Evolutionary conservation across 768 basidiomycete species (phyloP).

Genomic region (Suillus subluteus): DNA sequence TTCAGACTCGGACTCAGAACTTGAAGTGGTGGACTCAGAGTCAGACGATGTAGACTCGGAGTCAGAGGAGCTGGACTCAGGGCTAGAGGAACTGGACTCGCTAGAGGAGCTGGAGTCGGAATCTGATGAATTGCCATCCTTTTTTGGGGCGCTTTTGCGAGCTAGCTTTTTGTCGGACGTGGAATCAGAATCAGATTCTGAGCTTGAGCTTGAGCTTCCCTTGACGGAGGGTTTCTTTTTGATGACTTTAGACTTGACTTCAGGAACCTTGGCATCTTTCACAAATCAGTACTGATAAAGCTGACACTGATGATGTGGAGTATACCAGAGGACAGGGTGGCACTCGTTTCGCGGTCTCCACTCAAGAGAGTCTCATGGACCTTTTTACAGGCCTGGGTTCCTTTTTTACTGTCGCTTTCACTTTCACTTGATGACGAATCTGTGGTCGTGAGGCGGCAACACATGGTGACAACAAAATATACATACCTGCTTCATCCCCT

Average conservation of each 20-base stretch:
- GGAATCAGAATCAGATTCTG: conserved; percentile 17
- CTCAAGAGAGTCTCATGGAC: conserved; percentile 2
- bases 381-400: not conserved
- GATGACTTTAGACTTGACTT: not conserved
- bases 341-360: conserved; percentile 41
- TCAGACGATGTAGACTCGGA: conserved; percentile 14
- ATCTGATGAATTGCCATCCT: not conserved
- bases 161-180: not conserved
- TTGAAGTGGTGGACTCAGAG: conserved; percentile 11
- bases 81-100: conserved; percentile 16
- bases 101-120: conserved; percentile 1
- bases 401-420: conserved; percentile 12
- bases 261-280: conserved; percentile 6
- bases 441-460: conserved; percentile 16
- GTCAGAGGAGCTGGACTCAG: conserved; percentile 18
- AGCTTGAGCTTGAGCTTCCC: conserved; percentile 32
- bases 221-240: conserved; percentile 7
- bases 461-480: conserved; percentile 27
- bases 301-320: not conserved
- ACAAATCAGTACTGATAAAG: not conserved
- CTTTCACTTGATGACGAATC: conserved; percentile 15
- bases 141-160: not conserved
- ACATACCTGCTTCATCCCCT: conserved; percentile 22
- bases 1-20: conserved; percentile 11
- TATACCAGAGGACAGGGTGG: conserved; percentile 39